Percentiles rank a stretch among this genome's conserved stretches.
These are phyloP conservation scores for Phytophthora tentaculata DNA, from an alignment of 352 stramenopile genomes.

Conservation along the genomic window DNA sequence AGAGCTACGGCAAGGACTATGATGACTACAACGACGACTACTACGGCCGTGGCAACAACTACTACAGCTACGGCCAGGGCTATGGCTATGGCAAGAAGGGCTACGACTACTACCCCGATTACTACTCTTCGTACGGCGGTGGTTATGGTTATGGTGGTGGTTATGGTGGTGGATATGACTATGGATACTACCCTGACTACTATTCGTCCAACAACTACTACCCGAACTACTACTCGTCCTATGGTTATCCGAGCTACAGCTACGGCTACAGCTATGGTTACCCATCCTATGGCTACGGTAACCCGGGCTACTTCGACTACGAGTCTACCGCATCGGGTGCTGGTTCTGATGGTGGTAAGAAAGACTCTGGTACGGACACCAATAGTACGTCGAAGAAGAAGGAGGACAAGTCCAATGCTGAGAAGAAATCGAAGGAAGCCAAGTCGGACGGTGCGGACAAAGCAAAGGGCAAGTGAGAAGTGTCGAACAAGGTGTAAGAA, in stretches of 20 bases:
- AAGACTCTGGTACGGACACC: background rate
- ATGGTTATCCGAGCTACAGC: background rate
- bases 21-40: too few relatives aligned
- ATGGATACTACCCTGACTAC: slow-evolving; percentile 9
- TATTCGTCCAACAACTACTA: too few relatives aligned
- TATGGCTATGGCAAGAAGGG: too few relatives aligned
- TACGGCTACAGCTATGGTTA: background rate
- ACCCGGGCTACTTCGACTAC: background rate
- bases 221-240: slow-evolving; percentile 12
- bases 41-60: too few relatives aligned
- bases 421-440: background rate
- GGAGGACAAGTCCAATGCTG: background rate
- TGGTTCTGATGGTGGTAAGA: background rate
- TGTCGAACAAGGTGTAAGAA: too few relatives aligned
- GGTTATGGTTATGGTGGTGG: background rate
- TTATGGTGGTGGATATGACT: background rate
- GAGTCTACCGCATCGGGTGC: background rate
- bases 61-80: background rate
- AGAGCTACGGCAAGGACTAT: too few relatives aligned
- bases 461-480: background rate
- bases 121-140: too few relatives aligned
- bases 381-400: background rate
- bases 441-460: background rate
- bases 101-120: background rate
- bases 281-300: background rate